Base-by-base conservation (phyloP, 139 green algal species). In the Closterium sp. region DNA sequence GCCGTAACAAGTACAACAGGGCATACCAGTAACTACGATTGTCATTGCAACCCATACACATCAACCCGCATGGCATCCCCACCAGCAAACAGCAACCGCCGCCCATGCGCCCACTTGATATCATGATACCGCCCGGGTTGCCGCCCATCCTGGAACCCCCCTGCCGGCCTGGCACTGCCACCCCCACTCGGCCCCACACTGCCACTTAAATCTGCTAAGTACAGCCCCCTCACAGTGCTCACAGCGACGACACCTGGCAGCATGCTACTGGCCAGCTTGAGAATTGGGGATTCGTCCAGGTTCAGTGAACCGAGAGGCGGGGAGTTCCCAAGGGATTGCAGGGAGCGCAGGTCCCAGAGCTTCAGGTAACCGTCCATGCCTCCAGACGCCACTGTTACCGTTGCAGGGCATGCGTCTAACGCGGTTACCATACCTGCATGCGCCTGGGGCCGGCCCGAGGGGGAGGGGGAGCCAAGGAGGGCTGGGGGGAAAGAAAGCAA, bases 281-380 rank as follows among this genome's bases (percentile, higher is more conserved):
- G 31, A 32, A 94, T 64, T 2, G 91, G 33, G 25, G n/a, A 87
- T 23, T 93, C 91, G 87, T 93, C 91, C 88, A 92, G 19, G 33
- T 93, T 34, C 64, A 91, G 34, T n/a, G 87, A 76, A 76, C 55
- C 55, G 16, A 76, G 55, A 28, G 55, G 55, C 55, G 55, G 55
- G 55, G 55, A 76, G 55, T 34, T 87, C 31, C 31, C 84, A 23
- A 55, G 86, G 33, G 87, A 86, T 31, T 66, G 32, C 16, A 94
- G 90, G n/a, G 69, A 69, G 38, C 92, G 90, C n/a, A 92, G 88
- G 92, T 94, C 92, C 92, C 92, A 94, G 83, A 32, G 85, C 21
- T 87, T 32, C 0, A 94, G 84, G 34, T 55, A 33, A 33, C 25
- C 38, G 2, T 94, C 90, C 86, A 94, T 89, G 0, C 87, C 33